Base-by-base conservation (phyloP, 2,329 filamentous ascomycete species). In the Arthrinium phaeospermum region DNA sequence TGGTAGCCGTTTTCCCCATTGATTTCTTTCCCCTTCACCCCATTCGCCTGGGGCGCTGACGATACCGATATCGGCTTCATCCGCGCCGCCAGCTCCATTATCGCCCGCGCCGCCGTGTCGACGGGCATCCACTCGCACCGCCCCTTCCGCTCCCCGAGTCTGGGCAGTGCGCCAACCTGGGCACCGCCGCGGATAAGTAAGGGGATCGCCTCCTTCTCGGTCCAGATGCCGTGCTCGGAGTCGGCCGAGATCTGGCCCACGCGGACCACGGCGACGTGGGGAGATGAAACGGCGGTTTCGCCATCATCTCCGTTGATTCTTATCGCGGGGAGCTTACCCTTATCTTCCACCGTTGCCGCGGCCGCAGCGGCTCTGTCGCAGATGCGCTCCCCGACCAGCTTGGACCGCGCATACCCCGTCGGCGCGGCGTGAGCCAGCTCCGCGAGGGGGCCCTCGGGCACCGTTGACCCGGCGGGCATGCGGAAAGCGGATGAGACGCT, bases 381-480 rank as follows among this genome's bases (percentile, higher is more conserved):
- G 46, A 84, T 80, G 7, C 80, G 78, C 71, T 84, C 83, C 0
- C 80, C 76, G n/a, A 84, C 76, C 4, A 83, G 74, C 69, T 84
- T 84, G 0, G 81, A 82, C n/a, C 81, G 78, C 19, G 78, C 82
- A 68, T 84, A 82, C 1, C 81, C 81, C 46, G 77, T 81, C 0
- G 73, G 69, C 5, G 76, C 75, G 5, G 77, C 77, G 71, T 80
- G 75, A 8, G 74, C 45, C 14, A 81, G 78, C n/a, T 79, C 74
- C 1, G 70, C 49, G 16, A 83, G 71, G 3, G 76, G 77, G 1
- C 49, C 74, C 71, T 83, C 82, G 22, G 78, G 75, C 0, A 84
- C 79, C 6, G 37, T 72, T 12, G 78, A 78, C 0, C 74, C 74
- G 4, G 75, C 75, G 1, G 78, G 78, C 69, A 78, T 80, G 13